Percentiles rank a stretch among this genome's conserved stretches.
These are phyloP conservation scores for Trebouxia sp. DNA, from an alignment of 139 green algal species.

Conservation along the genomic window DNA sequence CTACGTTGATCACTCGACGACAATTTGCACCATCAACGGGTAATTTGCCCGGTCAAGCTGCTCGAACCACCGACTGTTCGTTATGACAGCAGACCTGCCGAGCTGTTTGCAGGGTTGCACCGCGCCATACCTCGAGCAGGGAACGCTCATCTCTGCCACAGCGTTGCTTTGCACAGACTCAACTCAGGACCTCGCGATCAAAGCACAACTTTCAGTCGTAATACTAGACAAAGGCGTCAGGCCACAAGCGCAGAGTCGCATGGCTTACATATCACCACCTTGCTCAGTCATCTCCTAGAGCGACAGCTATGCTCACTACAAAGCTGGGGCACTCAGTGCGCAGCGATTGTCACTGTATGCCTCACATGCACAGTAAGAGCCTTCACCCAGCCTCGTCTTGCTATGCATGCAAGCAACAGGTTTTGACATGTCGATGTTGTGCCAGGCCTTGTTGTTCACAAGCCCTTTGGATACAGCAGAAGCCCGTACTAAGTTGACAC, in stretches of 20 bases:
- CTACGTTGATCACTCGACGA: background rate
- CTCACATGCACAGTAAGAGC: conserved; percentile 2
- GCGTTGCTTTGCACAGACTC: background rate
- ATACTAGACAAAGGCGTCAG: too few relatives aligned
- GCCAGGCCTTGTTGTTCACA: background rate
- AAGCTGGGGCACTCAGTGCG: background rate
- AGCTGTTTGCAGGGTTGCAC: background rate
- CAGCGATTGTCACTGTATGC: background rate
- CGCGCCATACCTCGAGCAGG: too few relatives aligned
- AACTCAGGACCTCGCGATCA: too few relatives aligned
- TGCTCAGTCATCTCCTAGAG: background rate
- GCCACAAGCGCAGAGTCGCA: too few relatives aligned
- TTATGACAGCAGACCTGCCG: too few relatives aligned
- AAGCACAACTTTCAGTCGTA: too few relatives aligned
- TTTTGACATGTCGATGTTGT: background rate
- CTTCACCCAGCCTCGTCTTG: too few relatives aligned
- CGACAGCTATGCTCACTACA: background rate
- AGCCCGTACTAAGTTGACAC: conserved; percentile 30
- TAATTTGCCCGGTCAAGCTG: background rate
- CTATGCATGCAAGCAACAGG: too few relatives aligned
- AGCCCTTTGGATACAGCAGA: background rate
- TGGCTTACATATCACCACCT: background rate
- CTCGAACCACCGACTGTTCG: background rate
- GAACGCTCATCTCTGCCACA: background rate
- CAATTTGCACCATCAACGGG: background rate